Evolutionary conservation across 2,329 filamentous ascomycete species (phyloP).

Genomic region (Diaporthe sp.): DNA sequence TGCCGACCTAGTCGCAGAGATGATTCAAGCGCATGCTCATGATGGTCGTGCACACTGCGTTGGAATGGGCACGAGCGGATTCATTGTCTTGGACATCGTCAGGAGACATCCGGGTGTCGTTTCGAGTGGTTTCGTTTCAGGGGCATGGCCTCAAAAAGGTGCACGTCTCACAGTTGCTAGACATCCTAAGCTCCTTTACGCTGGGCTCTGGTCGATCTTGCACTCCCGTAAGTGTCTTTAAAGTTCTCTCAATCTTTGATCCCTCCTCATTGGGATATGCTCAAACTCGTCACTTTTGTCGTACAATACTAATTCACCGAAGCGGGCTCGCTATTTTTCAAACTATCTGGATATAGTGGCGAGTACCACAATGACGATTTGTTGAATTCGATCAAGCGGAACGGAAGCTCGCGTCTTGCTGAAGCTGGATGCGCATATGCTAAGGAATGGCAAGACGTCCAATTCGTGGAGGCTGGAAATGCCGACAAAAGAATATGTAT

Average conservation of each 20-base stretch:
- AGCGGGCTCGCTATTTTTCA: conserved; percentile 41
- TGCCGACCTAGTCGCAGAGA: conserved; percentile 51
- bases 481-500: conserved; percentile 43
- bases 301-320: not conserved
- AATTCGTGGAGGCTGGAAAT: conserved; percentile 43
- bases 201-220: conserved; percentile 36
- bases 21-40: conserved; percentile 54
- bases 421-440: conserved; percentile 41
- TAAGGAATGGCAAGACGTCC: conserved; percentile 46
- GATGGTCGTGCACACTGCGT: conserved; percentile 54
- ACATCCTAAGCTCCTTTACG: conserved; percentile 24
- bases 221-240: conserved; percentile 21
- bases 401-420: conserved; percentile 45
- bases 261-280: not conserved
- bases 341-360: conserved; percentile 44
- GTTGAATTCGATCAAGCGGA: conserved; percentile 51
- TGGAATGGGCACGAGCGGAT: conserved; percentile 57
- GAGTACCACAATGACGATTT: conserved; percentile 47
- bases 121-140: conserved; percentile 52
- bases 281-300: not conserved
- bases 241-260: not conserved
- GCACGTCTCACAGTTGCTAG: not conserved
- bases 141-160: conserved; percentile 47
- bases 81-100: conserved; percentile 51
- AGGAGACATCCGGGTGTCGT: conserved; percentile 52